These are phyloP conservation scores for Melaleuca quinquenervia DNA, from an alignment of 345 rosid species.

Conservation along the genomic window DNA sequence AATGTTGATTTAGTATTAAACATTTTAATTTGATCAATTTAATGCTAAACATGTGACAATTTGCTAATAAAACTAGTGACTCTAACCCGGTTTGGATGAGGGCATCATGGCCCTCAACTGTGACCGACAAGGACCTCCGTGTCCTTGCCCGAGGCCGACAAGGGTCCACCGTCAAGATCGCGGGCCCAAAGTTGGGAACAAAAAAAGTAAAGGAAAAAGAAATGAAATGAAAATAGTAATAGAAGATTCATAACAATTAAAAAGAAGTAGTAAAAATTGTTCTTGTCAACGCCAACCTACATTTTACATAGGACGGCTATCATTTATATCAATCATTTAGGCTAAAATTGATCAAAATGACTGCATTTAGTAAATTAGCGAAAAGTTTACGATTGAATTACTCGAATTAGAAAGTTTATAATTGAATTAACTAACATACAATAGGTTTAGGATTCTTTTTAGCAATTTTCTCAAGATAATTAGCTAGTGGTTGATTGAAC, in stretches of 20 bases:
- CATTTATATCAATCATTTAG: background rate
- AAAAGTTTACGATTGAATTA: background rate
- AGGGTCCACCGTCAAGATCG: background rate
- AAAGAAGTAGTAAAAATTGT: background rate
- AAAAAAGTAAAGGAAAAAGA: background rate
- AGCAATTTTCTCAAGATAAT: background rate
- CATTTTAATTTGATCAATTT: background rate
- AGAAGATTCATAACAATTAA: too few relatives aligned
- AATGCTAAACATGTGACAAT: background rate
- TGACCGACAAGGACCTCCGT: rapidly evolving
- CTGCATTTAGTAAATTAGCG: background rate
- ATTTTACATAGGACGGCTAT: rapidly evolving
- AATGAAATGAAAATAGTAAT: too few relatives aligned
- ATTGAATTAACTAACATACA: background rate
- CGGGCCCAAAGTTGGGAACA: background rate
- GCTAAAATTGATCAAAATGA: background rate
- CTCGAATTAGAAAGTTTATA: background rate
- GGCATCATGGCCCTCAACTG: background rate
- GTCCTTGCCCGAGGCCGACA: rapidly evolving
- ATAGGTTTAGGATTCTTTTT: background rate
- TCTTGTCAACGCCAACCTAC: rapidly evolving
- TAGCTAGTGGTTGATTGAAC: background rate
- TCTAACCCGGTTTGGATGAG: background rate
- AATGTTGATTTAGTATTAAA: background rate
- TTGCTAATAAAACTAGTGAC: background rate